phyloP scores from a whole-genome alignment of 2,329 filamentous ascomycete genomes.

The Penicillium freii region DNA sequence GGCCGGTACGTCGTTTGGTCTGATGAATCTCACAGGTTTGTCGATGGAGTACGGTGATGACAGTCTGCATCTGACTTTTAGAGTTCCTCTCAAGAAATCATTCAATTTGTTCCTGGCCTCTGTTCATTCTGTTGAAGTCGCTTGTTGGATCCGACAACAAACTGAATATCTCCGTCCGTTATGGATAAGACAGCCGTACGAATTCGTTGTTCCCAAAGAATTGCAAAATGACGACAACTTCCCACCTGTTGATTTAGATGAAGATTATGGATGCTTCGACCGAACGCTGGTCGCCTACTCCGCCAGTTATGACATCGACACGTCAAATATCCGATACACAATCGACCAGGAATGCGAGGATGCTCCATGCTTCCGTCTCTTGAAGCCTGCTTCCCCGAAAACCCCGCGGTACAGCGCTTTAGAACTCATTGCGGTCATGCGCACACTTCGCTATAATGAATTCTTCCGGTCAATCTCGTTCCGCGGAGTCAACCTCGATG shows the following conservation, averaged over 20 bases:
- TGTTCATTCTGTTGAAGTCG: slow-evolving; percentile 63
- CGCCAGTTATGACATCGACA: slow-evolving; percentile 65
- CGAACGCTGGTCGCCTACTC: slow-evolving; percentile 68
- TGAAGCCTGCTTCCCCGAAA: slow-evolving; percentile 52
- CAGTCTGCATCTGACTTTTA: slow-evolving; percentile 64
- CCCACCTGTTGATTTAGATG: slow-evolving; percentile 49
- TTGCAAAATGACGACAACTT: slow-evolving; percentile 52
- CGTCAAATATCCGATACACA: slow-evolving; percentile 64
- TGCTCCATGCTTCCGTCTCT: slow-evolving; percentile 63
- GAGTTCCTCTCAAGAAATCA: slow-evolving; percentile 55
- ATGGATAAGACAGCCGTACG: slow-evolving; percentile 63
- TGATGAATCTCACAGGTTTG: slow-evolving; percentile 61
- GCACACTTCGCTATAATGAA: slow-evolving; percentile 69
- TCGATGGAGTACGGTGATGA: slow-evolving; percentile 63
- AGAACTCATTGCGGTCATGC: slow-evolving; percentile 68
- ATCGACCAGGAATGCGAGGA: slow-evolving; percentile 64
- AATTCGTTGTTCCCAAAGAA: slow-evolving; percentile 58
- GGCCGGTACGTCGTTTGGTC: slow-evolving; percentile 57
- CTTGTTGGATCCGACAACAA: slow-evolving; percentile 58
- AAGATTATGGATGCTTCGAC: slow-evolving; percentile 64
- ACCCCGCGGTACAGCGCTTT: slow-evolving; percentile 56
- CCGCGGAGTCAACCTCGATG: slow-evolving; percentile 61
- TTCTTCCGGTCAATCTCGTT: slow-evolving; percentile 68
- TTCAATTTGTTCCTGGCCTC: slow-evolving; percentile 62
- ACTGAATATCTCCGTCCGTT: slow-evolving; percentile 64